Evolutionary conservation across 2,329 filamentous ascomycete species (phyloP).

Genomic region (Samsoniella hepiali): DNA sequence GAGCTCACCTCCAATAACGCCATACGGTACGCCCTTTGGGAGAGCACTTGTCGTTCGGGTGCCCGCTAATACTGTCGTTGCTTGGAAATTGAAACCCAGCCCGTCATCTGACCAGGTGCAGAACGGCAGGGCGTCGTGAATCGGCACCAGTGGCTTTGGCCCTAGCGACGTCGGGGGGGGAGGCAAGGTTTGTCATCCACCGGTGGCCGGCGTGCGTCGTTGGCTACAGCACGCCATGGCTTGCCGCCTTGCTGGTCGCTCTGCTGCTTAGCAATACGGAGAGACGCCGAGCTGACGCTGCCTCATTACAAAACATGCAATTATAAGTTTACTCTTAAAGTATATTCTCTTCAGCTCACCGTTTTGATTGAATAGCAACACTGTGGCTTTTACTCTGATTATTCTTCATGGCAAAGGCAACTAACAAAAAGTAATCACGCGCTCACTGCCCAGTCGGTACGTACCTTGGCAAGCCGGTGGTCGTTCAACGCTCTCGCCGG

Average conservation of each 20-base stretch:
- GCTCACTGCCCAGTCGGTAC: background rate
- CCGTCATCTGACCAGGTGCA: slow-evolving; percentile 9
- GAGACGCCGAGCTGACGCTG: background rate
- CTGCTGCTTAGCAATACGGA: slow-evolving; percentile 6
- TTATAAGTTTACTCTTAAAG: background rate
- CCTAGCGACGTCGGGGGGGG: background rate
- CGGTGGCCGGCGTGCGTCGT: background rate
- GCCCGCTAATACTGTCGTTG: background rate
- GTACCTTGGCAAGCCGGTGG: background rate
- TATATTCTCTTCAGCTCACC: no score
- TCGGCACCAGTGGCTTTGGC: background rate
- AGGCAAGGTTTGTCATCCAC: slow-evolving; percentile 8
- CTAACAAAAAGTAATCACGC: background rate
- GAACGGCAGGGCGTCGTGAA: slow-evolving; percentile 12
- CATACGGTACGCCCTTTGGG: background rate
- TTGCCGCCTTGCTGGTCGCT: background rate
- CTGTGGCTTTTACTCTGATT: background rate
- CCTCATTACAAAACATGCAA: background rate
- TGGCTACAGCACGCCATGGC: slow-evolving; percentile 7
- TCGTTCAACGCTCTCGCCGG: slow-evolving; percentile 4
- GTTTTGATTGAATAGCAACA: no score
- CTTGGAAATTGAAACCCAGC: background rate
- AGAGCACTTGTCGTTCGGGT: background rate
- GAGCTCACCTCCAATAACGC: background rate
- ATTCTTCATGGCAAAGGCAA: background rate